Evolutionary conservation across 2,329 filamentous ascomycete genomes (phyloP).

Genomic region (Venturia pyrina): DNA sequence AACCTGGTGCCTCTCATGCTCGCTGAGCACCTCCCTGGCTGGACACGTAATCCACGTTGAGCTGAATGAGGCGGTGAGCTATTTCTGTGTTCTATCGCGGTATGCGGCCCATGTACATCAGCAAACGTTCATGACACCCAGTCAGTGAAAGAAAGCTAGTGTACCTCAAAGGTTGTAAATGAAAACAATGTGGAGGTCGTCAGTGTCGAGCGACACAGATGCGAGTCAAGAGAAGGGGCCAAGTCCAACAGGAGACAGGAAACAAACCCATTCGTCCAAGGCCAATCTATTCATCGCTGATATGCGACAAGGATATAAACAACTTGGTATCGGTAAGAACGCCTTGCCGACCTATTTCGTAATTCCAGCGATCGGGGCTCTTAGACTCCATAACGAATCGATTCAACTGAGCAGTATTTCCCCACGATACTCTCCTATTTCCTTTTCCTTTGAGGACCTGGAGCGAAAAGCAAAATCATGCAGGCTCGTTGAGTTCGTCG

Average conservation of each 20-base stretch:
- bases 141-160: neutral
- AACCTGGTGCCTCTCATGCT: neutral
- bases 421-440: neutral
- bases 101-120: neutral
- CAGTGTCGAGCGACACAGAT: neutral
- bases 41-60: neutral
- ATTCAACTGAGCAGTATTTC: neutral
- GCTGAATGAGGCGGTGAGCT: neutral
- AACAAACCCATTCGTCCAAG: neutral
- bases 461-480: neutral
- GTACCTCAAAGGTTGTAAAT: neutral
- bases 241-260: neutral
- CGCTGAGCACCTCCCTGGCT: neutral
- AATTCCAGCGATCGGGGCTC: neutral
- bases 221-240: neutral
- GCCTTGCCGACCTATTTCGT: neutral
- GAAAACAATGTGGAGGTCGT: neutral
- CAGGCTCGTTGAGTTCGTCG: neutral
- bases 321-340: neutral
- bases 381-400: neutral
- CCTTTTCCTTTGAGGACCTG: neutral
- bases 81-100: neutral
- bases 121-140: neutral
- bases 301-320: slow-evolving; percentile 1
- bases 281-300: slow-evolving; percentile 4